Conservation (phyloP, 2,329 filamentous ascomycete genomes). For the Botrytis deweyae region DNA sequence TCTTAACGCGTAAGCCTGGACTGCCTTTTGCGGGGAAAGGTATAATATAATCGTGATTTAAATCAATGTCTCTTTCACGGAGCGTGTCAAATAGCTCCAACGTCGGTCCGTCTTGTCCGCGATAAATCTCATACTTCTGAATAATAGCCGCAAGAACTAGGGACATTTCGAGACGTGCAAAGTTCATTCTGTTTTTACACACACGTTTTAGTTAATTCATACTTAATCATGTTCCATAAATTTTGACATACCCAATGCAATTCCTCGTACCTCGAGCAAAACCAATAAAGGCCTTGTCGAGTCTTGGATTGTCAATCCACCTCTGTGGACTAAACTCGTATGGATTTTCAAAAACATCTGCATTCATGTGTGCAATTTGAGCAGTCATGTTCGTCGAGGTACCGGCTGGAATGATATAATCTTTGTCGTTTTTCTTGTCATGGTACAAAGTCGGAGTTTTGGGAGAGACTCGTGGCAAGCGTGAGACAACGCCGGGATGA, state of each 20-base stretch:
- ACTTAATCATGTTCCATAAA: background rate
- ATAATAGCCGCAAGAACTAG: background rate
- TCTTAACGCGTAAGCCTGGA: background rate
- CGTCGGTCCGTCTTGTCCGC: background rate
- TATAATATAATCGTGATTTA: conserved; percentile 9
- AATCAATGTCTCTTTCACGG: background rate
- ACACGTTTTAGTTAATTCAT: background rate
- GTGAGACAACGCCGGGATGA: background rate
- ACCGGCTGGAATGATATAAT: background rate
- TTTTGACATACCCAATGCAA: background rate
- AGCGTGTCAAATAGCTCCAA: background rate
- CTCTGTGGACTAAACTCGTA: conserved; percentile 47
- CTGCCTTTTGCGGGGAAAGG: background rate
- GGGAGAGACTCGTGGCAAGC: background rate
- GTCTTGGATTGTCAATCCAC: conserved; percentile 42
- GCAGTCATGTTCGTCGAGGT: background rate
- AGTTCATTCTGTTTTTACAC: background rate
- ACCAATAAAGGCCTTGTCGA: conserved; percentile 14
- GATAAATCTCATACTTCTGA: background rate
- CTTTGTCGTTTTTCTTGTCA: background rate
- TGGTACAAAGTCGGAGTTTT: background rate
- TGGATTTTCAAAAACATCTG: conserved; percentile 45
- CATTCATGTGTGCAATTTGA: conserved; percentile 43
- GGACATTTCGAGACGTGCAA: conserved; percentile 4
- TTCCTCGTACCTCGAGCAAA: conserved; percentile 1